Conservation (phyloP, 768 basidiomycete genomes). For the Glaciozyma martinii region DNA sequence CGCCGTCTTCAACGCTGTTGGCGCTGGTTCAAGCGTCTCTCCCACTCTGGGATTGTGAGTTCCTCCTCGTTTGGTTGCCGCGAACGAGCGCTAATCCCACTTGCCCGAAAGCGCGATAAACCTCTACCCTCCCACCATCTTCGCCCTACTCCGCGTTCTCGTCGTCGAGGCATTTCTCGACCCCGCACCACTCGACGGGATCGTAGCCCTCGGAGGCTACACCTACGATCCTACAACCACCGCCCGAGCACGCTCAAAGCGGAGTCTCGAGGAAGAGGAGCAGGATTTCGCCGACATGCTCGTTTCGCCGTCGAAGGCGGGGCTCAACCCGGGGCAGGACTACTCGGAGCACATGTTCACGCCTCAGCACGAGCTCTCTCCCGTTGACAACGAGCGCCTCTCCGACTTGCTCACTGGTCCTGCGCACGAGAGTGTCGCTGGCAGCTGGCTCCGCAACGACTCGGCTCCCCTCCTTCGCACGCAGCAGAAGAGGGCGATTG, state of each 20-base stretch:
- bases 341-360: no score
- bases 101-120: conserved; percentile 48
- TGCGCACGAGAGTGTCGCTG: no score
- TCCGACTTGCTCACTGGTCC: no score
- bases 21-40: conserved; percentile 51
- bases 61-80: no score
- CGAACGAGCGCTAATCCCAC: no score
- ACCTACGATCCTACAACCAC: neutral
- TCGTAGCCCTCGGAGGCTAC: neutral
- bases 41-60: conserved; percentile 44
- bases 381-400: no score
- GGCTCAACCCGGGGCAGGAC: no score
- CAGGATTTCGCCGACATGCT: neutral
- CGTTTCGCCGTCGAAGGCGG: no score
- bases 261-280: neutral
- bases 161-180: conserved; percentile 57
- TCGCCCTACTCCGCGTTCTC: conserved; percentile 59
- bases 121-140: conserved; percentile 57
- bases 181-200: conserved; percentile 51
- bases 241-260: neutral
- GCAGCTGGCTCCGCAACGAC: no score
- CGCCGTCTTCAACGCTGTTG: conserved; percentile 49
- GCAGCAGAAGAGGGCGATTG: no score
- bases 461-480: no score
- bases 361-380: no score